Conservation (phyloP, 805 yeast genomes). For the Saccharomycopsis babjevae region DNA sequence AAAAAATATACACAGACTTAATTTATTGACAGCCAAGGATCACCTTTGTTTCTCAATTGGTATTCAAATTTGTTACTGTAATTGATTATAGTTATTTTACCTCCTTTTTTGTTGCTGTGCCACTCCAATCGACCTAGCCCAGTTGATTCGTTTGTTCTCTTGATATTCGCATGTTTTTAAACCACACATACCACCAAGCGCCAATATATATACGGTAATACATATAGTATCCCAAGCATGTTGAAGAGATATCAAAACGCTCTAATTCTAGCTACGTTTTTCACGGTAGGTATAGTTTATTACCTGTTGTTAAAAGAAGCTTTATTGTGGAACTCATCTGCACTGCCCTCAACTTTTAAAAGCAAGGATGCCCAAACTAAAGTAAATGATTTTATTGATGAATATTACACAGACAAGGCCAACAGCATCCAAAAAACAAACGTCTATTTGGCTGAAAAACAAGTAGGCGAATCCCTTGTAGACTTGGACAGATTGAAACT, state of each 20-base stretch:
- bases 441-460: slow-evolving; percentile 1
- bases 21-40: too few relatives aligned
- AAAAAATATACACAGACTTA: too few relatives aligned
- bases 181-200: too few relatives aligned
- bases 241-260: neutral
- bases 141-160: too few relatives aligned
- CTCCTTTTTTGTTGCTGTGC: too few relatives aligned
- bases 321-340: neutral
- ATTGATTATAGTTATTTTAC: too few relatives aligned
- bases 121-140: too few relatives aligned
- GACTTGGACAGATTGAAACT: slow-evolving; percentile 20
- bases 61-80: too few relatives aligned
- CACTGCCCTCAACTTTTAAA: neutral
- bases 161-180: too few relatives aligned
- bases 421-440: slow-evolving; percentile 6
- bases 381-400: neutral
- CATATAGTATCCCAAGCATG: neutral
- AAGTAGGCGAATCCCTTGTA: neutral
- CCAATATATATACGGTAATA: neutral
- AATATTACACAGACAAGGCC: neutral
- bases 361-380: neutral
- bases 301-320: neutral
- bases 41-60: too few relatives aligned
- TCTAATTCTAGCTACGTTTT: neutral
- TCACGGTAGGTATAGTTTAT: neutral